Evolutionary conservation across 352 stramenopile genomes (phyloP).

Genomic region (Phytophthora citrophthora): DNA sequence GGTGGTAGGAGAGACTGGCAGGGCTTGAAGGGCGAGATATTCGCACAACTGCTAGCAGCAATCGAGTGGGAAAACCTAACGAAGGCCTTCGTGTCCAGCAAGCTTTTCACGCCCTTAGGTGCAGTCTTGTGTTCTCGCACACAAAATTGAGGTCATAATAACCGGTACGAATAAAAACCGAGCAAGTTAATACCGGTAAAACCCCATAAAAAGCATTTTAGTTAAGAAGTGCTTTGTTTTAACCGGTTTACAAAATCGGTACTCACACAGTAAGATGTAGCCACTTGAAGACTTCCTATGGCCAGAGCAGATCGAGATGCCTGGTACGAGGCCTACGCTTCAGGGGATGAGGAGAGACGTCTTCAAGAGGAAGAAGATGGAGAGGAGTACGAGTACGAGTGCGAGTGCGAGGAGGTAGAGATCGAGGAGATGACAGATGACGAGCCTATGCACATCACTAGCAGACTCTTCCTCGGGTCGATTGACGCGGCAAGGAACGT

Average conservation of each 20-base stretch:
- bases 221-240: too few relatives aligned
- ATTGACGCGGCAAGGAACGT: conserved; percentile 72
- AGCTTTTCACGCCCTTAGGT: too few relatives aligned
- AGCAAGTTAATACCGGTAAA: too few relatives aligned
- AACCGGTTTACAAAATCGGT: too few relatives aligned
- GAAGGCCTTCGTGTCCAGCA: too few relatives aligned
- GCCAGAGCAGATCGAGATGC: conserved; percentile 11
- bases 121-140: neutral
- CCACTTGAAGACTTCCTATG: conserved; percentile 13
- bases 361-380: conserved; percentile 14
- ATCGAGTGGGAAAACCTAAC: too few relatives aligned
- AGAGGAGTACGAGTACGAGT: conserved; percentile 33
- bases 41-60: neutral
- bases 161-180: too few relatives aligned
- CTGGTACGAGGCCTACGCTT: conserved; percentile 25
- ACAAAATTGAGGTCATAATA: too few relatives aligned
- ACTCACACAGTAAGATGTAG: neutral
- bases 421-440: conserved; percentile 68
- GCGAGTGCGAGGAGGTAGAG: conserved; percentile 50
- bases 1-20: neutral
- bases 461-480: conserved; percentile 62
- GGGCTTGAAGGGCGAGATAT: conserved; percentile 4
- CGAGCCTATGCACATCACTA: conserved; percentile 55
- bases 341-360: conserved; percentile 10
- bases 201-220: too few relatives aligned